Percentiles rank a stretch among this genome's conserved stretches.
phyloP scores from a whole-genome alignment of 805 yeast species.

The Tetrapisispora taiwanensis region DNA sequence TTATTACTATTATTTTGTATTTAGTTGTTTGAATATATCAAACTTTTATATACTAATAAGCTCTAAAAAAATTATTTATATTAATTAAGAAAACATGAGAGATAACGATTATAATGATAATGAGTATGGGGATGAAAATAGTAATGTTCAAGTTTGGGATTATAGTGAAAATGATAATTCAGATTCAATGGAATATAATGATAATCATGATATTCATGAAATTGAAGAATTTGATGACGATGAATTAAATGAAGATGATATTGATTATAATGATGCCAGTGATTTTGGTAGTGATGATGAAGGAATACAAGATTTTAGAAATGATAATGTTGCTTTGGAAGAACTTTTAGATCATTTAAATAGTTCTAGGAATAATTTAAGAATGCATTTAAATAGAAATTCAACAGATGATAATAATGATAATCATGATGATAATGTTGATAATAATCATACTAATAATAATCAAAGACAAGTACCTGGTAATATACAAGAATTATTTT shows the following conservation, averaged over 20 bases:
- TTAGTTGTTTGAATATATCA: too few species aligned
- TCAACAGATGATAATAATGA: slow-evolving; percentile 6
- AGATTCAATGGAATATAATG: slow-evolving; percentile 16
- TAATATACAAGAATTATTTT: slow-evolving; percentile 9
- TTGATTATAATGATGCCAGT: slow-evolving; percentile 19
- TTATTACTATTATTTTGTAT: too few species aligned
- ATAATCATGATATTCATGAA: slow-evolving; percentile 14
- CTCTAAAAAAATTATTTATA: too few species aligned
- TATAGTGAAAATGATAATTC: slow-evolving; percentile 3
- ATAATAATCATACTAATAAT: background rate
- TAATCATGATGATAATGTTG: background rate
- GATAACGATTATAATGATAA: background rate
- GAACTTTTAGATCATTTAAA: slow-evolving; percentile 21
- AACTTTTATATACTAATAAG: too few species aligned
- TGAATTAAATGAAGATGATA: background rate
- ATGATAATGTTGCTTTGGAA: slow-evolving; percentile 17
- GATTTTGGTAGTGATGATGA: slow-evolving; percentile 6
- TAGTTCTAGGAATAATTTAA: slow-evolving; percentile 3
- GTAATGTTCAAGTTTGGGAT: background rate
- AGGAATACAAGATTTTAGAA: background rate
- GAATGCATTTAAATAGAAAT: slow-evolving; percentile 7
- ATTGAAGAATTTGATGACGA: slow-evolving; percentile 16
- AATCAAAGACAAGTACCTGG: slow-evolving; percentile 15
- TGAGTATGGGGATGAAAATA: background rate
- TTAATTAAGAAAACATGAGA: background rate